These are phyloP conservation scores for Monosporascus sp. DNA, from an alignment of 2,329 filamentous ascomycete species.

Conservation along the genomic window DNA sequence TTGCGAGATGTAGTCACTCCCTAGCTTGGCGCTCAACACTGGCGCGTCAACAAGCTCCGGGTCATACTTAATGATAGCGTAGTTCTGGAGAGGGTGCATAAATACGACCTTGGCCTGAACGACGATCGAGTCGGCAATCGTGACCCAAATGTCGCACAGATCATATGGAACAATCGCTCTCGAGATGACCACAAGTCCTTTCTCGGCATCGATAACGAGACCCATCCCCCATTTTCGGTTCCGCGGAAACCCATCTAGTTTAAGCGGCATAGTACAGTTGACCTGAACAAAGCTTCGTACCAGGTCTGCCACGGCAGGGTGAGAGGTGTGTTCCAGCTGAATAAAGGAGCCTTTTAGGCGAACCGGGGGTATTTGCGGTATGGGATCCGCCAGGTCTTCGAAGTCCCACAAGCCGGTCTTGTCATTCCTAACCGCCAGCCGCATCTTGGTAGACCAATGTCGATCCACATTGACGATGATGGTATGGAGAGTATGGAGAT, in stretches of 20 bases:
- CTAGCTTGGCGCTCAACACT: constrained; percentile 82
- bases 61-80: constrained; percentile 92
- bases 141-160: constrained; percentile 92
- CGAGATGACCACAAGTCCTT: constrained; percentile 91
- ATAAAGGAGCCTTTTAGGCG: constrained; percentile 85
- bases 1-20: constrained; percentile 78
- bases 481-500: constrained; percentile 91
- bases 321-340: constrained; percentile 79
- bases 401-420: constrained; percentile 92
- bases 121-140: constrained; percentile 93
- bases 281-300: constrained; percentile 94
- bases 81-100: constrained; percentile 94
- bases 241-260: constrained; percentile 96
- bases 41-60: constrained; percentile 89
- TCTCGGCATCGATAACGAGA: constrained; percentile 93
- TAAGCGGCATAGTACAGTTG: constrained; percentile 87
- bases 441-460: constrained; percentile 95
- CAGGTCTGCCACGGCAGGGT: constrained; percentile 87
- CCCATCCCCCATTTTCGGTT: constrained; percentile 94
- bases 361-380: constrained; percentile 68
- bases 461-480: constrained; percentile 89
- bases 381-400: constrained; percentile 71
- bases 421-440: constrained; percentile 86
- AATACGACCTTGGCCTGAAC: constrained; percentile 93
- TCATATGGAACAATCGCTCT: constrained; percentile 93